Base-by-base conservation (phyloP, 2,329 filamentous ascomycete genomes). In the Colletotrichum neosansevieriae region DNA sequence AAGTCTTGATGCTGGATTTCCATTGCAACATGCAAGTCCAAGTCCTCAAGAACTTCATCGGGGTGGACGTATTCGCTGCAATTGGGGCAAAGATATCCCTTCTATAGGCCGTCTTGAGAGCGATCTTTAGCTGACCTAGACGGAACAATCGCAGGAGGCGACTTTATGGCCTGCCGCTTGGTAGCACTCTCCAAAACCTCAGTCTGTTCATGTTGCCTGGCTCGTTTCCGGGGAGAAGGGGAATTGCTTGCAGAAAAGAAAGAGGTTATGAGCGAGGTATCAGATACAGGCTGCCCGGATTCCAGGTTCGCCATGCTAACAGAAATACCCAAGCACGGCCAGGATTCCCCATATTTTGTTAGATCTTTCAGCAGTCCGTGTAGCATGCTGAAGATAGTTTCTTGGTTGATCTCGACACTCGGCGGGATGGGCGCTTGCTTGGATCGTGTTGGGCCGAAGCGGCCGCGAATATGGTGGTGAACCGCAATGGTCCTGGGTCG, bases 11-110 rank as follows among this genome's bases (percentile, higher is more conserved):
- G n/a, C 10, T 34, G 49, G 32, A 51, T 15, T 10, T 51, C 49
- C 10, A 34, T 51, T 24, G 49, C 49, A 11, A 51, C 24, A 12
- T 51, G 49, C 49, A 29, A 51, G 49, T 51, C 49, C 49, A 51
- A 21, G 17, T 51, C 29, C 11, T 51, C 49, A 0, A 51, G 49
- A 34, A 51, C 21, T 0, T 51, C 29, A 51, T n/a, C 0, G 6
- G 49, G 6, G 0, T 34, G 4, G 4, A 51, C 49, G n/a, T 10
- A 7, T 3, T 51, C 49, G 24, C 49, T 11, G 3, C 49, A 51
- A 2, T 34, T 51, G 1, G 49, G 49, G n/a, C 49, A 51, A 4
- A 51, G 11, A 19, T 51, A 51, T 12, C 13, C 2, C 10, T 29
- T 7, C 29, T 29, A 6, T 29, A 7, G 29, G 3, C 17, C 15